phyloP scores from a whole-genome alignment of 2,329 filamentous ascomycete species.

The Emydomyces testavorans region DNA sequence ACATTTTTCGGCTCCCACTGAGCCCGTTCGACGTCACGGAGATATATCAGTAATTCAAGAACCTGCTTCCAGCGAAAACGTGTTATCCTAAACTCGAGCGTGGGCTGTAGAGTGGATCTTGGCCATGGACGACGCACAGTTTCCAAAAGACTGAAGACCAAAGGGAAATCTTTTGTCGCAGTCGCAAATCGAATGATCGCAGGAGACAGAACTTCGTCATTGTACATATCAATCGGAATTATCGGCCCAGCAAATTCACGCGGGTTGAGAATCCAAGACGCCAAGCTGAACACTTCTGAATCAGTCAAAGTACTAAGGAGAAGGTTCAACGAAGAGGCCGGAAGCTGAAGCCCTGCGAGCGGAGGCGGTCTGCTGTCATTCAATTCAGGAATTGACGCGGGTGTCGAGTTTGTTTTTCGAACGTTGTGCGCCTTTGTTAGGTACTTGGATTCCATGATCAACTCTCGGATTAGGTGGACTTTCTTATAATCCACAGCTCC shows the following conservation, averaged over 20 bases:
- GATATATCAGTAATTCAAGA: slow-evolving; percentile 24
- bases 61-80: slow-evolving; percentile 27
- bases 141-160: slow-evolving; percentile 24
- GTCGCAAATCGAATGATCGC: slow-evolving; percentile 46
- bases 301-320: slow-evolving; percentile 11
- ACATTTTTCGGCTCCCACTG: slow-evolving; percentile 32
- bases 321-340: slow-evolving; percentile 9
- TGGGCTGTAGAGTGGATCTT: slow-evolving; percentile 27
- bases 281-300: slow-evolving; percentile 34
- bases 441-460: slow-evolving; percentile 12
- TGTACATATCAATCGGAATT: slow-evolving; percentile 38
- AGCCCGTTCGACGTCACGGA: slow-evolving; percentile 26
- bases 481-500: slow-evolving; percentile 9
- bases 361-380: neutral
- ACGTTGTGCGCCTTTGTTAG: slow-evolving; percentile 9
- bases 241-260: slow-evolving; percentile 30
- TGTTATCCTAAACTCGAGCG: slow-evolving; percentile 27
- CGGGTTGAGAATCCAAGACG: slow-evolving; percentile 43
- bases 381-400: neutral
- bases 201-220: slow-evolving; percentile 39
- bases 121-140: slow-evolving; percentile 26
- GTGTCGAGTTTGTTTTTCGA: neutral
- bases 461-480: slow-evolving; percentile 7
- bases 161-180: slow-evolving; percentile 35
- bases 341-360: slow-evolving; percentile 3